A percentile compares a stretch with the other conserved stretches of the same genome.
These are phyloP conservation scores for Aspergillus proliferans DNA, from an alignment of 2,329 filamentous ascomycete species.

Conservation along the genomic window DNA sequence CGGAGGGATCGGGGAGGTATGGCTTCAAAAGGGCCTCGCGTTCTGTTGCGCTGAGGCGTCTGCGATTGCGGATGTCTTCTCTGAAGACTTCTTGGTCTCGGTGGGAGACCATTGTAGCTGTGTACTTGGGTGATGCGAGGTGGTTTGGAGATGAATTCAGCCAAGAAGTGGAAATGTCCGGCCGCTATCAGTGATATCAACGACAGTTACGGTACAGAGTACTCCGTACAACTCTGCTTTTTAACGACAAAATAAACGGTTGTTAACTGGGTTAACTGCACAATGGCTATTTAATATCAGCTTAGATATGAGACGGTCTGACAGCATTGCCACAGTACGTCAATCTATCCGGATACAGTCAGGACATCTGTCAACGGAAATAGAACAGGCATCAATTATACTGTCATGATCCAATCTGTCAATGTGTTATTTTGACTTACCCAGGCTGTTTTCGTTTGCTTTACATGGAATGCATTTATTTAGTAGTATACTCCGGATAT, in stretches of 20 bases:
- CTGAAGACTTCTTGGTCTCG: conserved; percentile 31
- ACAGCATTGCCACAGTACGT: neutral
- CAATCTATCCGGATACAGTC: neutral
- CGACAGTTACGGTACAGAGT: neutral
- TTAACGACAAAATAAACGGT: neutral
- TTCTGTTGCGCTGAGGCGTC: conserved; percentile 40
- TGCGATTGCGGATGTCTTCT: conserved; percentile 33
- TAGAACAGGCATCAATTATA: neutral
- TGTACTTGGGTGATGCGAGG: neutral
- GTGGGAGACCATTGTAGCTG: conserved; percentile 26
- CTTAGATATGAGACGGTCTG: neutral
- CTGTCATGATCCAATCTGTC: too few species aligned
- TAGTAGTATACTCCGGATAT: too few species aligned
- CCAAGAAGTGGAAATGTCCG: conserved; percentile 3
- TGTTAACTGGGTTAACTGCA: neutral
- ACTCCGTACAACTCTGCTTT: neutral
- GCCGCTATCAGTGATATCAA: neutral
- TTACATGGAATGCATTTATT: too few species aligned
- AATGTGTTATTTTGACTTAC: too few species aligned
- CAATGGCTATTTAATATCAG: too few species aligned
- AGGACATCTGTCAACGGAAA: neutral
- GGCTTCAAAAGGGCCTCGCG: conserved; percentile 48
- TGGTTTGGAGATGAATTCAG: neutral
- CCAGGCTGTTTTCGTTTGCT: too few species aligned
- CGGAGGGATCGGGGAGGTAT: conserved; percentile 46